These are phyloP conservation scores for Penicillium taxi DNA, from an alignment of 495 filamentous ascomycete genomes.

Conservation along the genomic window DNA sequence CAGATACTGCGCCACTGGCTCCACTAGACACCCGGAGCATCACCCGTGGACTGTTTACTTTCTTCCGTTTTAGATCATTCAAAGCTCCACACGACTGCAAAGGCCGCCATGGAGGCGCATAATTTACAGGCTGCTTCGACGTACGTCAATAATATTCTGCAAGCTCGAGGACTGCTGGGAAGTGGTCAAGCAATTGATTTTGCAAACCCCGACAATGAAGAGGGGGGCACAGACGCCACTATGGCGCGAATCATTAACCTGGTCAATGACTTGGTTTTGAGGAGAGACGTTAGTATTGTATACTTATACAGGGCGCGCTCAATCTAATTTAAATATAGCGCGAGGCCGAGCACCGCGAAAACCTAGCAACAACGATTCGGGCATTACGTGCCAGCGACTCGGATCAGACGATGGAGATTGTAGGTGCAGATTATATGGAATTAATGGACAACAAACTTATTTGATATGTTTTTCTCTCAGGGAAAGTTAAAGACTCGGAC, in stretches of 20 bases:
- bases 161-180: constrained; percentile 79
- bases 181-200: constrained; percentile 84
- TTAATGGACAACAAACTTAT: constrained; percentile 8
- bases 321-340: constrained; percentile 46
- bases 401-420: constrained; percentile 56
- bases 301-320: neutral
- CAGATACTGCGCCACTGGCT: constrained; percentile 18
- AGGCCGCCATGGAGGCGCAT: constrained; percentile 58
- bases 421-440: constrained; percentile 13
- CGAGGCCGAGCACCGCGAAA: constrained; percentile 78
- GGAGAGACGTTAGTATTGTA: constrained; percentile 61
- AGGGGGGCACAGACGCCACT: constrained; percentile 55
- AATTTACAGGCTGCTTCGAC: constrained; percentile 81
- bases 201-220: constrained; percentile 58
- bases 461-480: constrained; percentile 14
- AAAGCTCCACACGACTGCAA: constrained; percentile 10
- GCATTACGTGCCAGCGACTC: constrained; percentile 62
- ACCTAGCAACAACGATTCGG: constrained; percentile 69
- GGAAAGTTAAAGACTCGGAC: constrained; percentile 60
- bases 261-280: constrained; percentile 80
- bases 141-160: constrained; percentile 93
- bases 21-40: constrained; percentile 8
- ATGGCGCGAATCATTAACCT: constrained; percentile 85
- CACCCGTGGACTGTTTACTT: constrained; percentile 32
- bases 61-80: constrained; percentile 33